phyloP scores from a whole-genome alignment of 169 alveolate genomes.

The Amoebophrya sp. region DNA sequence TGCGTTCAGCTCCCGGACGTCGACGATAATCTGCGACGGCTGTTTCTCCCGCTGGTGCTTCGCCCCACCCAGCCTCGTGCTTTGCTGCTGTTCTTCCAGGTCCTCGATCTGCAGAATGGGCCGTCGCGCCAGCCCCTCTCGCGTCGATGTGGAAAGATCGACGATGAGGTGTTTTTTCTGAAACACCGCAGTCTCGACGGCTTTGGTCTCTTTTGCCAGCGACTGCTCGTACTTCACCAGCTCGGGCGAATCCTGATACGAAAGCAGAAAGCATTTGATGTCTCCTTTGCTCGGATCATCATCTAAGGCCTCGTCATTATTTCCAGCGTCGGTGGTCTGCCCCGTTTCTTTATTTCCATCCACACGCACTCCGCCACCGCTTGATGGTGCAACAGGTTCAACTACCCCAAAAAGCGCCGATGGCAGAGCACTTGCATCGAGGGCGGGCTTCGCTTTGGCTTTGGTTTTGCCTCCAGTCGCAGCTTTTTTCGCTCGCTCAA shows the following conservation, averaged over 20 bases:
- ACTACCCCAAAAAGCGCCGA: too few species aligned
- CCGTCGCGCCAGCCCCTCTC: not conserved
- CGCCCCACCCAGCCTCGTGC: not conserved
- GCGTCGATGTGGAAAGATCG: not conserved
- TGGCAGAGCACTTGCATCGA: too few species aligned
- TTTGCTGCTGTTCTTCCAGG: not conserved
- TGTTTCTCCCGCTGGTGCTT: not conserved
- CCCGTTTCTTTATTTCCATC: too few species aligned
- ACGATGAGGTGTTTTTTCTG: not conserved
- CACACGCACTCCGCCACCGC: too few species aligned
- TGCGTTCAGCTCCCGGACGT: not conserved
- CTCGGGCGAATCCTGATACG: not conserved
- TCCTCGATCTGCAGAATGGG: slow-evolving; percentile 23
- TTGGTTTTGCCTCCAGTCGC: not conserved
- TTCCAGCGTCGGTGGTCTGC: too few species aligned
- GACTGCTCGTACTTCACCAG: not conserved
- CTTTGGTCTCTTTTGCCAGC: not conserved
- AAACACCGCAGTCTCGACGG: not conserved
- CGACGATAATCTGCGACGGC: not conserved
- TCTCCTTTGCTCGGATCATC: too few species aligned
- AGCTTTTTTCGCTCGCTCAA: not conserved
- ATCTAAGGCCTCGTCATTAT: too few species aligned
- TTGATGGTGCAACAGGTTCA: too few species aligned
- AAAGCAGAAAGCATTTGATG: not conserved
- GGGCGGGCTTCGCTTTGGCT: too few species aligned